These are phyloP conservation scores for Moesziomyces sp. DNA, from an alignment of 1,284 basidiomycete species.

Conservation along the genomic window DNA sequence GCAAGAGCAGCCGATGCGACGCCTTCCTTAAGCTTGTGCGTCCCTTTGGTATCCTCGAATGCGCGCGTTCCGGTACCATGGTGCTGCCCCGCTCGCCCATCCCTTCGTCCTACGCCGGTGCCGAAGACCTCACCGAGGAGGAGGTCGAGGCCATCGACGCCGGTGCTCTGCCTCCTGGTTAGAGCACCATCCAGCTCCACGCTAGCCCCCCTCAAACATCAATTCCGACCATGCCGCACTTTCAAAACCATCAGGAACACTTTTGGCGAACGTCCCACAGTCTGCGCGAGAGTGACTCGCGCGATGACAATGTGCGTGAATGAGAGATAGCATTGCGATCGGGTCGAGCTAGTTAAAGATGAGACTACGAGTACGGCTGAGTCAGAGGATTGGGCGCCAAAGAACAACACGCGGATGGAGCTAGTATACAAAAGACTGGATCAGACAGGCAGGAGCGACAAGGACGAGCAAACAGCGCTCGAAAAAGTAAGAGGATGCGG, in stretches of 20 bases:
- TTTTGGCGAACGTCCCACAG: not conserved
- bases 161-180: slow-evolving; percentile 65
- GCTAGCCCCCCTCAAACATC: too few species aligned
- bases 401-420: not conserved
- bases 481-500: not conserved
- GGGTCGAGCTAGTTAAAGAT: too few species aligned
- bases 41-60: slow-evolving; percentile 94
- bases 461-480: not conserved
- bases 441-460: not conserved
- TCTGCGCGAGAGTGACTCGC: not conserved
- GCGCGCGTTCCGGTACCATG: slow-evolving; percentile 79
- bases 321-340: not conserved
- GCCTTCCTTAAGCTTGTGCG: slow-evolving; percentile 91
- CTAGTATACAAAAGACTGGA: not conserved
- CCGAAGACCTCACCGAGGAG: slow-evolving; percentile 53
- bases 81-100: slow-evolving; percentile 65
- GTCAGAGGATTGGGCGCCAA: too few species aligned
- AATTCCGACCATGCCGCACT: too few species aligned
- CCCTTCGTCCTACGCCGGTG: slow-evolving; percentile 57
- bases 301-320: not conserved
- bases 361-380: not conserved
- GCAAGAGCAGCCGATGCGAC: slow-evolving; percentile 89
- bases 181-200: not conserved
- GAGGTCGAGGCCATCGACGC: slow-evolving; percentile 61
- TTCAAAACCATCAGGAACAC: not conserved